Conservation (phyloP, 75 land plant species). For the Picea sitchensis region DNA sequence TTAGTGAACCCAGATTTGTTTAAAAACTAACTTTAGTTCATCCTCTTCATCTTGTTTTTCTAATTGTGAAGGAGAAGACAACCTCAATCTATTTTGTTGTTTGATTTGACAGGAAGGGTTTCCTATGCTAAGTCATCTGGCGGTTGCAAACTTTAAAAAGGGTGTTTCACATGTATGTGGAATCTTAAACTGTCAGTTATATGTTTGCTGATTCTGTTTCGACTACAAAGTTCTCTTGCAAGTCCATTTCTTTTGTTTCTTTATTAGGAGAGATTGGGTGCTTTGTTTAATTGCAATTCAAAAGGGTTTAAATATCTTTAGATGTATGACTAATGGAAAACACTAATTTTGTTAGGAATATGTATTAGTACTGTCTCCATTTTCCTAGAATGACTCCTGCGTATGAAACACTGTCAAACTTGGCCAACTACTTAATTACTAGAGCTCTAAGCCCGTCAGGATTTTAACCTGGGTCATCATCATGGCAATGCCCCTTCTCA, state of each 20-base stretch:
- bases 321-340: not conserved
- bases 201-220: not conserved
- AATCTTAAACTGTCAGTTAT: not conserved
- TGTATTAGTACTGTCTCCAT: not conserved
- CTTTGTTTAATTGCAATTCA: not conserved
- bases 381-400: not conserved
- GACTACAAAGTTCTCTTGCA: not conserved
- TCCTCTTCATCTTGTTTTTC: not conserved
- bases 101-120: constrained; percentile 2
- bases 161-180: constrained; percentile 6
- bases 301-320: not conserved
- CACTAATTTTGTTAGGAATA: not conserved
- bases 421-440: too few species aligned
- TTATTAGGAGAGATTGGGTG: not conserved
- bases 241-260: constrained; percentile 1
- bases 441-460: too few species aligned
- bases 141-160: not conserved
- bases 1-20: not conserved
- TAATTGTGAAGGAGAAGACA: not conserved
- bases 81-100: not conserved
- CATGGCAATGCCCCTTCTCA: too few species aligned
- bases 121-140: not conserved
- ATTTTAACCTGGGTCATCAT: not conserved
- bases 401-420: not conserved
- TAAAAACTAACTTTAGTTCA: not conserved